phyloP scores from a whole-genome alignment of 2,329 filamentous ascomycete genomes.

The Botrytis fabae region DNA sequence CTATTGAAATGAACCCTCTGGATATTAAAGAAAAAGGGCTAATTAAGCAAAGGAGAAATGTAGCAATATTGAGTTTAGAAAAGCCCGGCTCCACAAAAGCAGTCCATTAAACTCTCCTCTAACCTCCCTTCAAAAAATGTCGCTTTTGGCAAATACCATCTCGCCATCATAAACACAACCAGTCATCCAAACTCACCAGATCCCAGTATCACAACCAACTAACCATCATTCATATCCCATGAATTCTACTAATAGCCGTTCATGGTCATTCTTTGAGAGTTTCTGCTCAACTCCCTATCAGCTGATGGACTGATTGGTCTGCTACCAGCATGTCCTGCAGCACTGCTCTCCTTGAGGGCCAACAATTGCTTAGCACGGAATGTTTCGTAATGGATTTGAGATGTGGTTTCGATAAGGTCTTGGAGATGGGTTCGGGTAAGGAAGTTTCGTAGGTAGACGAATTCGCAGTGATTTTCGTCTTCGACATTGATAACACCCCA shows the following conservation, averaged over 20 bases:
- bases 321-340: constrained; percentile 71
- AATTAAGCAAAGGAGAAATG: constrained; percentile 43
- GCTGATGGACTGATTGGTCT: constrained; percentile 94
- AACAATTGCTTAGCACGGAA: constrained; percentile 99
- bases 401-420: constrained; percentile 98
- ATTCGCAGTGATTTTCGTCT: constrained; percentile 99
- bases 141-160: constrained; percentile 40
- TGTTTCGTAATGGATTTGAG: constrained; percentile 99
- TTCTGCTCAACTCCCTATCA: constrained; percentile 93
- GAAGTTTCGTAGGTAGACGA: constrained; percentile 97
- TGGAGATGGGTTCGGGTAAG: constrained; percentile 96
- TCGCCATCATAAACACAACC: constrained; percentile 37
- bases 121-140: constrained; percentile 39
- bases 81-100: constrained; percentile 34
- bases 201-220: constrained; percentile 16
- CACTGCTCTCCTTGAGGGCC: constrained; percentile 96
- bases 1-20: constrained; percentile 39
- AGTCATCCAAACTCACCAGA: constrained; percentile 19
- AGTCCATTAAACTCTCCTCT: constrained; percentile 37
- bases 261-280: constrained; percentile 97
- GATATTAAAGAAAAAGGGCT: constrained; percentile 40
- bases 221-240: constrained; percentile 16
- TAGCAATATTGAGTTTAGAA: constrained; percentile 36
- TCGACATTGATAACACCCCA: constrained; percentile 99
- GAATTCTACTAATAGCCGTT: constrained; percentile 78